Evolutionary conservation across 495 filamentous ascomycete genomes (phyloP), one percentile per base, ranked within the genome.

Genomic region (Saxispiralis lemnorum): DNA sequence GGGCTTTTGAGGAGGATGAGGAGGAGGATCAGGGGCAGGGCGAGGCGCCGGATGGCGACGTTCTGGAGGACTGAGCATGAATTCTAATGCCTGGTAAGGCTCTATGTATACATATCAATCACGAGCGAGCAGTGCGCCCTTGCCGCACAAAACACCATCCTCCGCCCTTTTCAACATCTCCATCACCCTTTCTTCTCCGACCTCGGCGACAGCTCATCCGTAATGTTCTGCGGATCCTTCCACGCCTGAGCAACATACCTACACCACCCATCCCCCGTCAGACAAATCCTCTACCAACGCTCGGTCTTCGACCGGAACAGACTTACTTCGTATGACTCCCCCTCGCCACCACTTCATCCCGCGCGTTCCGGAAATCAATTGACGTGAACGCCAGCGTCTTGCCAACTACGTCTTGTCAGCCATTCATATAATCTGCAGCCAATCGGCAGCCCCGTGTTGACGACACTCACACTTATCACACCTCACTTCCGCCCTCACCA

Each of bases 261-360:
- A 46, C n/a, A 24, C 11, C n/a, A n/a, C n/a, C n/a, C n/a, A n/a
- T n/a, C n/a, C 14, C 21, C 6, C 15, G 21, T 6, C 4, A 44
- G 30, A 24, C 21, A 17, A 36, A 2, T 14, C 7, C 14, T n/a
- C n/a, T n/a, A n/a, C n/a, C n/a, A n/a, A n/a, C n/a, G n/a, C n/a
- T 16, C 10, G 15, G 17, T 24, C 31, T 43, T 1, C 15, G 14
- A 7, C 16, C 15, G 30, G 12, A 37, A n/a, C n/a, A n/a, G 34
- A 65, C 75, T 58, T 56, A 93, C 83, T 97, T 97, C 7, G 89
- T 96, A 65, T 97, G 89, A 52, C 88, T 95, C 17, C 89, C 89
- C 46, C 87, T 65, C 2, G 89, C 89, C 31, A 87, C 72, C 18
- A 94, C 51, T 24, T 93, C 71, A 10, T 81, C 76, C 47, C 81